Percentiles rank a stretch among this genome's conserved stretches.
Evolutionary conservation across 2,329 filamentous ascomycete species (phyloP).

Genomic region (Colletotrichum lindemuthianum): DNA sequence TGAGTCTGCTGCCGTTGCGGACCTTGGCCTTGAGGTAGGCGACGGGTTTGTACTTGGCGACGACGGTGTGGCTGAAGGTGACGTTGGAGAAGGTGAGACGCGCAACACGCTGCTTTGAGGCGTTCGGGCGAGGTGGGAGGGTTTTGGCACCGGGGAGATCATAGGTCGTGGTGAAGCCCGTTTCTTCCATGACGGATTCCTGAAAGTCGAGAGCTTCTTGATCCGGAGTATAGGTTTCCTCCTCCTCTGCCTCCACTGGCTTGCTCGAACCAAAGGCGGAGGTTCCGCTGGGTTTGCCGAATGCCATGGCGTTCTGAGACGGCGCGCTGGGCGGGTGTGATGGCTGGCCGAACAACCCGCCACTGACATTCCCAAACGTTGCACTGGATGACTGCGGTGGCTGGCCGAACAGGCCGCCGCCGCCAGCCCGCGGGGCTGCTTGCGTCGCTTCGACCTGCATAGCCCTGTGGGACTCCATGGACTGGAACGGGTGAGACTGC

Average conservation of each 20-base stretch:
- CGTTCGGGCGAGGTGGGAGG: conserved; percentile 59
- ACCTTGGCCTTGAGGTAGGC: conserved; percentile 70
- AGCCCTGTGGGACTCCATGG: no score
- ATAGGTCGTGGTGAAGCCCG: conserved; percentile 69
- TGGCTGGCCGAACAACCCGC: not conserved
- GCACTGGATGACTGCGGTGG: no score
- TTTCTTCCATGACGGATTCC: conserved; percentile 67
- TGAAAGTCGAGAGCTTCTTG: conserved; percentile 54
- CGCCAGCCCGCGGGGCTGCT: no score
- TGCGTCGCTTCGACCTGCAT: no score
- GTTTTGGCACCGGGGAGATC: conserved; percentile 69
- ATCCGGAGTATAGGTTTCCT: conserved; percentile 28
- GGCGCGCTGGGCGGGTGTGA: not conserved
- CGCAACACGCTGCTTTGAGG: conserved; percentile 69
- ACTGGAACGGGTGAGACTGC: no score
- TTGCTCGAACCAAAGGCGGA: not conserved
- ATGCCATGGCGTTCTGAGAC: not conserved
- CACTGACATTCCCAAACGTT: no score
- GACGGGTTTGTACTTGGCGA: conserved; percentile 68
- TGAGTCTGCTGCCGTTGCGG: conserved; percentile 64
- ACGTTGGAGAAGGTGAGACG: conserved; percentile 62
- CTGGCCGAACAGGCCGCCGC: no score
- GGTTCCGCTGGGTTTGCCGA: not conserved
- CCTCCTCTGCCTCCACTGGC: not conserved
- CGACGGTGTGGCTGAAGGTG: conserved; percentile 65